Percentiles rank a stretch among this genome's conserved stretches.
phyloP scores from a whole-genome alignment of 2,329 filamentous ascomycete genomes.

The Grosmannia clavigera region DNA sequence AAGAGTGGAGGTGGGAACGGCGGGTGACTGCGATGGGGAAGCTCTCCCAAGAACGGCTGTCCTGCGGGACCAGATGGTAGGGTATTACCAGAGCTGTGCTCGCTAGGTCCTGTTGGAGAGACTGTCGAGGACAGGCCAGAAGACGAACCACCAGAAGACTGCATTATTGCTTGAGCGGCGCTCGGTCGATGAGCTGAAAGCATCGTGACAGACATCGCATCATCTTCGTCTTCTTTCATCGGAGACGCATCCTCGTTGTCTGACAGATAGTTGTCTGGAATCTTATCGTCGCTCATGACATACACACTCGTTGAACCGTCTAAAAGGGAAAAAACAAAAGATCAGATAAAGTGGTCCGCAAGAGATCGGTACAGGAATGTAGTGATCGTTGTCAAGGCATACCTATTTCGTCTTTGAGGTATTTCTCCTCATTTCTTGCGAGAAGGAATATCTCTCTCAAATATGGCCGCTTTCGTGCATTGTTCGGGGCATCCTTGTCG shows the following conservation, averaged over 20 bases:
- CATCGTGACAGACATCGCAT: constrained; percentile 20
- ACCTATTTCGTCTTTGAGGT: constrained; percentile 45
- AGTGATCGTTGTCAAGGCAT: constrained; percentile 2
- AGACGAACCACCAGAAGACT: constrained; percentile 10
- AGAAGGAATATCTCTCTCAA: constrained; percentile 51
- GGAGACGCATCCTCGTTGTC: constrained; percentile 31
- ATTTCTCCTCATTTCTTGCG: constrained; percentile 43
- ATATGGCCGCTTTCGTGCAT: constrained; percentile 40
- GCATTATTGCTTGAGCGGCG: constrained; percentile 20
- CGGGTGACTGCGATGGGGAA: constrained; percentile 27
- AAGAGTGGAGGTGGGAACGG: constrained; percentile 28
- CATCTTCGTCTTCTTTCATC: constrained; percentile 31
- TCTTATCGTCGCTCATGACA: constrained; percentile 40
- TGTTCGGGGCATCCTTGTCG: constrained; percentile 40
- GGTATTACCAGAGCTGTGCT: constrained; percentile 21
- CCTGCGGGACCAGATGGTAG: constrained; percentile 1
- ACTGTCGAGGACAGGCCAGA: constrained; percentile 1
- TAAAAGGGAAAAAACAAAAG: constrained; percentile 14
- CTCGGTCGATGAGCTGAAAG: constrained; percentile 18
- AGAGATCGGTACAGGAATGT: background rate
- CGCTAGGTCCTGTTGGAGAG: constrained; percentile 15
- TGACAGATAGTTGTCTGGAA: constrained; percentile 32
- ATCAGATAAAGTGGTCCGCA: no score
- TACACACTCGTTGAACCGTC: constrained; percentile 35
- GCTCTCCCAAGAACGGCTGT: constrained; percentile 27